phyloP scores from a whole-genome alignment of 2,329 filamentous ascomycete species.

The Alternaria hordeiaustralica region DNA sequence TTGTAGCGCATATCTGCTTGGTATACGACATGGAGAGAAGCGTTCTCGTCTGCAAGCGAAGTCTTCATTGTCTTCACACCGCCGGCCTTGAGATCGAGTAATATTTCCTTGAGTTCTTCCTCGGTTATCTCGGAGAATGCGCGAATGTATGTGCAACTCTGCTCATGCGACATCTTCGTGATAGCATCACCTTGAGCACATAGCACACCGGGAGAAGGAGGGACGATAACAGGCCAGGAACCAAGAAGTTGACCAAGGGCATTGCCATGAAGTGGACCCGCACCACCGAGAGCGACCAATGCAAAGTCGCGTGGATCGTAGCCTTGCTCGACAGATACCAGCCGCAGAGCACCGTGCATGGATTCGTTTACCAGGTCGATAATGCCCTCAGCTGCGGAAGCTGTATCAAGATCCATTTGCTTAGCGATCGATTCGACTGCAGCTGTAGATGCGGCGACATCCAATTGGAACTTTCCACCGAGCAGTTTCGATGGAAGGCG shows the following conservation, averaged over 20 bases:
- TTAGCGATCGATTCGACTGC: slow-evolving; percentile 54
- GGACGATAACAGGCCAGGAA: slow-evolving; percentile 61
- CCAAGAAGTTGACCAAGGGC: slow-evolving; percentile 58
- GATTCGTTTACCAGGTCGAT: slow-evolving; percentile 59
- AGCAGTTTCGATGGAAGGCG: slow-evolving; percentile 56
- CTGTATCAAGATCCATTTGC: slow-evolving; percentile 54
- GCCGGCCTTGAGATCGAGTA: slow-evolving; percentile 46
- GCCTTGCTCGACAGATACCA: slow-evolving; percentile 61
- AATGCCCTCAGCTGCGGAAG: slow-evolving; percentile 57
- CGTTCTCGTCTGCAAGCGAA: slow-evolving; percentile 42
- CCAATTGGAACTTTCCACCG: slow-evolving; percentile 55
- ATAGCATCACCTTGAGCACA: slow-evolving; percentile 60
- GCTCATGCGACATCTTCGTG: slow-evolving; percentile 57
- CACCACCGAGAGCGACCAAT: slow-evolving; percentile 59
- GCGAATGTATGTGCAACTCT: slow-evolving; percentile 56
- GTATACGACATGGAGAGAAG: slow-evolving; percentile 45
- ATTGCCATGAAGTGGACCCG: slow-evolving; percentile 60
- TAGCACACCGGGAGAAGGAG: slow-evolving; percentile 57
- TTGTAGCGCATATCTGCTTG: slow-evolving; percentile 58
- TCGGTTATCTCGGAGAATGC: slow-evolving; percentile 47
- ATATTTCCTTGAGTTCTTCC: slow-evolving; percentile 41
- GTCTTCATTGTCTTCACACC: slow-evolving; percentile 50
- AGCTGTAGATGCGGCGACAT: slow-evolving; percentile 51
- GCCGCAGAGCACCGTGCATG: slow-evolving; percentile 59
- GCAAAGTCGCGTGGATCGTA: slow-evolving; percentile 60